Evolutionary conservation across 805 yeast genomes (phyloP), one percentile per base, ranked within the genome.

Genomic region (Saturnispora quitensis): DNA sequence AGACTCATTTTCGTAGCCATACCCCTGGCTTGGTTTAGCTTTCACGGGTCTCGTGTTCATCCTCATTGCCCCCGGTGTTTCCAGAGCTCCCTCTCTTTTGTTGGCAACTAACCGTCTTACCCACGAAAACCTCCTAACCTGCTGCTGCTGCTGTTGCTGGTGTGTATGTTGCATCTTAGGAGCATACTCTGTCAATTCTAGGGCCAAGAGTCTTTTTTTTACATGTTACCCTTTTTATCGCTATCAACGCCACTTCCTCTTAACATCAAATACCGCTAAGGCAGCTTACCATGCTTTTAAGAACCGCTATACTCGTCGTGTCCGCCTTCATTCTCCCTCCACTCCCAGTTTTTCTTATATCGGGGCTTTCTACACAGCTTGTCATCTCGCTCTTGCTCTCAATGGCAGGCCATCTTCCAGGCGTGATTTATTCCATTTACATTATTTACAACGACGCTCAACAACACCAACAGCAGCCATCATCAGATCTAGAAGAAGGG

Each of bases 261-360:
- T 47, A n/a, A 40, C 31, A 17, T 13, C 12, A 17, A 17, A 18
- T 34, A 18, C n/a, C 43, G 6, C 5, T 4, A 24, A 12, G 25
- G 6, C 15, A 24, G 50, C 33, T 20, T 17, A 18, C 24, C 17
- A 40, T 40, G 44, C n/a, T 45, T 8, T 25, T 22, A 13, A 33
- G 48, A 15, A 27, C 17, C 20, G 33, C 34, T 18, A 38, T 80
- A 13, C 75, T 86, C 15, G 79, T 81, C 52, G 57, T 81, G 1
- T 62, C 81, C 7, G 82, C 88, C 3, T 73, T 84, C 47, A 71
- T 85, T 48, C 73, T 82, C 61, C 93, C 95, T 2, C 93, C 93
- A 0, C 70, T 85, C 12, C 86, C 90, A 0, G 89, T 86, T 10
- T 67, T 81, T 64, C 72, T 83, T 36, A 73, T 89, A 61, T 69